A percentile compares a stretch with the other conserved stretches of the same genome.
These are phyloP conservation scores for Lasiodiplodia gonubiensis DNA, from an alignment of 2,329 filamentous ascomycete species.

Conservation along the genomic window DNA sequence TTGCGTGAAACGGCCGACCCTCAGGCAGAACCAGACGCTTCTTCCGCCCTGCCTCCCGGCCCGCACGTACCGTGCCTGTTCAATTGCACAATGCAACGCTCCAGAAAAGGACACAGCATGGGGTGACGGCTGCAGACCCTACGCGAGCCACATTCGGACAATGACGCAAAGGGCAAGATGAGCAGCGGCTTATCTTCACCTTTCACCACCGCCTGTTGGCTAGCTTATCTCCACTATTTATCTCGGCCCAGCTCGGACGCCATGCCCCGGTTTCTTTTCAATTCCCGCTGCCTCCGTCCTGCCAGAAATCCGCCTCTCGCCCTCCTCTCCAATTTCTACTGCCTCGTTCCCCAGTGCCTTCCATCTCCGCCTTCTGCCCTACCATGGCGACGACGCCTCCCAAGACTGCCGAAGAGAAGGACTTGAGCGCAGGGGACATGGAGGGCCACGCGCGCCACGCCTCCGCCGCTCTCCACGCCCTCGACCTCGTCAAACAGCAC, in stretches of 20 bases:
- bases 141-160: neutral
- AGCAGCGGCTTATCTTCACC: constrained; percentile 8
- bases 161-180: constrained; percentile 14
- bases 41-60: neutral
- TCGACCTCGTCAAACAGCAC: constrained; percentile 26
- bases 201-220: neutral
- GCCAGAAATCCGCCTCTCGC: neutral
- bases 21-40: too few relatives aligned
- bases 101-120: neutral
- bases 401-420: constrained; percentile 22
- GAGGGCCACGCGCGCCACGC: constrained; percentile 7
- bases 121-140: constrained; percentile 6
- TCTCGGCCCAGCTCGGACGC: constrained; percentile 24
- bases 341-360: neutral
- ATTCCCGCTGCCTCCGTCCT: neutral
- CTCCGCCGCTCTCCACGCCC: constrained; percentile 21
- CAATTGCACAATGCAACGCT: neutral
- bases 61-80: too few relatives aligned
- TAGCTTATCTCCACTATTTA: constrained; percentile 28
- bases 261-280: constrained; percentile 13
- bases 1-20: constrained; percentile 5
- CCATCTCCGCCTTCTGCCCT: neutral
- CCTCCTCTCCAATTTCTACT: neutral
- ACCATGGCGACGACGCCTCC: constrained; percentile 9
- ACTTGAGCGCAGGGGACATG: constrained; percentile 8